These are phyloP conservation scores for Russula olivacea DNA, from an alignment of 768 basidiomycete genomes.

Conservation along the genomic window DNA sequence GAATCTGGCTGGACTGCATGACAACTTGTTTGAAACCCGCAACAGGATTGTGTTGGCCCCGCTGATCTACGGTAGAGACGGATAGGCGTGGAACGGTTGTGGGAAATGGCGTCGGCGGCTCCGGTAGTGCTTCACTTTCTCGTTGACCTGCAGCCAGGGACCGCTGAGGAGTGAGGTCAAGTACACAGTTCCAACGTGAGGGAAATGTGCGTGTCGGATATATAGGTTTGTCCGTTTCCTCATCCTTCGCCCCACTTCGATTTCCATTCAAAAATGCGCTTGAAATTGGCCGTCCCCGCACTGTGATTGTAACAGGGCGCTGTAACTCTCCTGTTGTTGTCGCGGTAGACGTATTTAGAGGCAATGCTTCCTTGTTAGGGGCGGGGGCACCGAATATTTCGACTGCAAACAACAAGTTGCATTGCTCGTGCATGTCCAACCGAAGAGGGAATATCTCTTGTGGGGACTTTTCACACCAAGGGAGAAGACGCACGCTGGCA, in stretches of 20 bases:
- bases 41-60: slow-evolving; percentile 30
- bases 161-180: slow-evolving; percentile 56
- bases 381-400: slow-evolving; percentile 65
- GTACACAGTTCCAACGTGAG: slow-evolving; percentile 85
- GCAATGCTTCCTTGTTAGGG: slow-evolving; percentile 37
- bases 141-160: slow-evolving; percentile 27
- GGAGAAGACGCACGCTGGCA: slow-evolving; percentile 44
- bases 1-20: slow-evolving; percentile 31
- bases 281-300: slow-evolving; percentile 65
- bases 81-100: slow-evolving; percentile 17
- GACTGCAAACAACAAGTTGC: slow-evolving; percentile 87
- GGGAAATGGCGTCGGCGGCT: slow-evolving; percentile 79
- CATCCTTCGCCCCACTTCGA: not conserved
- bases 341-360: slow-evolving; percentile 28
- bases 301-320: slow-evolving; percentile 47
- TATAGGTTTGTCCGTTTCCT: slow-evolving; percentile 14
- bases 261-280: slow-evolving; percentile 2
- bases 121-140: slow-evolving; percentile 49
- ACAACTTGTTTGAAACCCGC: slow-evolving; percentile 54
- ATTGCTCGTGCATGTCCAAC: slow-evolving; percentile 72
- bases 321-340: slow-evolving; percentile 20
- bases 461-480: slow-evolving; percentile 42
- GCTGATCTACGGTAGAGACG: slow-evolving; percentile 26
- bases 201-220: slow-evolving; percentile 74
- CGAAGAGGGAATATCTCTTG: slow-evolving; percentile 58